Conservation (phyloP, 139 green algal genomes). For the Nannochloris sp. region DNA sequence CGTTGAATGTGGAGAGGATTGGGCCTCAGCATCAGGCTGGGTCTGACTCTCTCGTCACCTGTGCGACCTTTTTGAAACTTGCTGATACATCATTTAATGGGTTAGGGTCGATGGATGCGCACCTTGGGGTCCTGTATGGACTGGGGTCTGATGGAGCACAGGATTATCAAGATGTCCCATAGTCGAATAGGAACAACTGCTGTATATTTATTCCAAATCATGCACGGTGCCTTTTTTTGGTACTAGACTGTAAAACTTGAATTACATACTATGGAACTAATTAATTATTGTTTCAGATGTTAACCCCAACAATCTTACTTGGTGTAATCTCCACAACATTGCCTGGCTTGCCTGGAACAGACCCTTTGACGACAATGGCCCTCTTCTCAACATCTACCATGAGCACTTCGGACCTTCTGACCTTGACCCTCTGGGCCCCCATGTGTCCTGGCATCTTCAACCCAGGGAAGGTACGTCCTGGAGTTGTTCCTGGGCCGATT, state of each 20-base stretch:
- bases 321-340: slow-evolving; percentile 84
- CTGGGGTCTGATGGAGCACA: slow-evolving; percentile 63
- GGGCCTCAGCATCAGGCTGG: slow-evolving; percentile 88
- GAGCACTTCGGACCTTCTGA: slow-evolving; percentile 77
- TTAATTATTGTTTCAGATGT: slow-evolving; percentile 19
- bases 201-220: slow-evolving; percentile 1
- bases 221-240: not conserved
- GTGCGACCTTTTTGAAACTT: slow-evolving; percentile 88
- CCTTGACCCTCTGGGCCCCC: slow-evolving; percentile 73
- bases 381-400: slow-evolving; percentile 68
- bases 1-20: slow-evolving; percentile 88
- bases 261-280: not conserved
- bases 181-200: too few species aligned
- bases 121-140: slow-evolving; percentile 87
- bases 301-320: slow-evolving; percentile 58
- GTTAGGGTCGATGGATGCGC: slow-evolving; percentile 51
- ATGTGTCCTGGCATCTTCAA: slow-evolving; percentile 92
- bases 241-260: not conserved
- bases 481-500: slow-evolving; percentile 80
- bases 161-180: not conserved
- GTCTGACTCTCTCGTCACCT: slow-evolving; percentile 88
- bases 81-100: slow-evolving; percentile 70
- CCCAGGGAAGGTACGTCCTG: slow-evolving; percentile 85
- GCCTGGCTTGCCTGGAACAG: slow-evolving; percentile 88
- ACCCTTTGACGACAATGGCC: slow-evolving; percentile 86